Evolutionary conservation across 2,329 filamentous ascomycete genomes (phyloP).

Genomic region (Blastomyces parvus): DNA sequence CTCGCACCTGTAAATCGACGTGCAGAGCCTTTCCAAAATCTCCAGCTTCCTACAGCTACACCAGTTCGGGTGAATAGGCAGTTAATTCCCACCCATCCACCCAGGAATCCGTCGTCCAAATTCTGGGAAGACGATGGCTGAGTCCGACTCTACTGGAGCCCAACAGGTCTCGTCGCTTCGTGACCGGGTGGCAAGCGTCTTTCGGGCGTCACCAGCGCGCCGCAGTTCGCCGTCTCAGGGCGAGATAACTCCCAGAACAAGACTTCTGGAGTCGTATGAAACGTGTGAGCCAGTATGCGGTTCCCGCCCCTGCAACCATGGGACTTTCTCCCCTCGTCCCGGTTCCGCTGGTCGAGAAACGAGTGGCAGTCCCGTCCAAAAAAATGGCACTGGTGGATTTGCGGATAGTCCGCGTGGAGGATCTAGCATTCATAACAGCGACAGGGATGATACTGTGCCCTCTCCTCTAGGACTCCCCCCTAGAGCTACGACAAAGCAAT

Average conservation of each 20-base stretch:
- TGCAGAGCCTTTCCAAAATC: not conserved
- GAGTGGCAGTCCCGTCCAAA: slow-evolving; percentile 22
- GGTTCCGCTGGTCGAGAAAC: slow-evolving; percentile 40
- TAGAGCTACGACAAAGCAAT: slow-evolving; percentile 57
- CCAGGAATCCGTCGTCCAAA: slow-evolving; percentile 7
- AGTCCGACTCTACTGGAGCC: slow-evolving; percentile 18
- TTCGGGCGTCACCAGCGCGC: slow-evolving; percentile 19
- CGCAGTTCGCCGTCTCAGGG: slow-evolving; percentile 11
- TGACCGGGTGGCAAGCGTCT: slow-evolving; percentile 24
- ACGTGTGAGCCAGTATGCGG: slow-evolving; percentile 30
- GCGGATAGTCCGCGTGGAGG: slow-evolving; percentile 16
- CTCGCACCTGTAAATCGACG: not conserved
- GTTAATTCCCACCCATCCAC: not conserved
- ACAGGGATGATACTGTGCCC: slow-evolving; percentile 35
- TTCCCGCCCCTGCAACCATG: slow-evolving; percentile 53
- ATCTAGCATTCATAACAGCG: slow-evolving; percentile 24
- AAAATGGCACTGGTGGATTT: slow-evolving; percentile 19
- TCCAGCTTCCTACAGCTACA: not conserved
- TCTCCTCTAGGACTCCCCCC: slow-evolving; percentile 47
- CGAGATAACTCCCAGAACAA: slow-evolving; percentile 27
- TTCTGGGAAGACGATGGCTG: slow-evolving; percentile 20
- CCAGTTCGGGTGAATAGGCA: not conserved
- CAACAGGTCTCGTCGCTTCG: slow-evolving; percentile 24
- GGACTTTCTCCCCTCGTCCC: slow-evolving; percentile 58
- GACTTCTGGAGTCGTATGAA: slow-evolving; percentile 33